phyloP scores from a whole-genome alignment of 495 filamentous ascomycete genomes.

The Annulohypoxylon stygium region DNA sequence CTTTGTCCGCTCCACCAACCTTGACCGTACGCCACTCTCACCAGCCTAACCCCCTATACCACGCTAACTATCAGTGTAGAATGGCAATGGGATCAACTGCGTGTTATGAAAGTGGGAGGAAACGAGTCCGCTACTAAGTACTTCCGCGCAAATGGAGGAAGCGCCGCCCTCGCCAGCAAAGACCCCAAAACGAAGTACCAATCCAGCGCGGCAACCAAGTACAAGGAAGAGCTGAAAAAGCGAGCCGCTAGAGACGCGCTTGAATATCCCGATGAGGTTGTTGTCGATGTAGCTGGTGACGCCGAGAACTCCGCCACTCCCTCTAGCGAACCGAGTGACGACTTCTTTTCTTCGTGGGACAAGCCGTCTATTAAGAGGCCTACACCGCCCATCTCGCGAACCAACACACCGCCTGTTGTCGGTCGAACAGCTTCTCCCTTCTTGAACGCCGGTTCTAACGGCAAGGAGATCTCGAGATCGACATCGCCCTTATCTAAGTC shows the following conservation, averaged over 20 bases:
- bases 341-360: conserved; percentile 99
- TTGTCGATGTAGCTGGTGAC: conserved; percentile 78
- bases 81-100: conserved; percentile 99
- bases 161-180: conserved; percentile 93
- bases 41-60: conserved; percentile 1
- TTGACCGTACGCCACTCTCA: conserved; percentile 82
- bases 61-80: conserved; percentile 66
- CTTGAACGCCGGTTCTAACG: conserved; percentile 77
- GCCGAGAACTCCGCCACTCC: conserved; percentile 77
- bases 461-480: conserved; percentile 77
- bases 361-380: conserved; percentile 97
- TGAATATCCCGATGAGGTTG: conserved; percentile 89
- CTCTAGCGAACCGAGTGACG: conserved; percentile 82
- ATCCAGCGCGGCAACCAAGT: conserved; percentile 90
- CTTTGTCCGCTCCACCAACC: conserved; percentile 97
- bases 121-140: conserved; percentile 99
- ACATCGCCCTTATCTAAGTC: conserved; percentile 82
- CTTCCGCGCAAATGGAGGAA: conserved; percentile 95
- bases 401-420: conserved; percentile 85
- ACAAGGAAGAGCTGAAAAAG: conserved; percentile 93
- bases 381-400: conserved; percentile 92
- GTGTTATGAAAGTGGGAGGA: conserved; percentile 98
- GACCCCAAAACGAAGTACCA: conserved; percentile 96
- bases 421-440: conserved; percentile 90
- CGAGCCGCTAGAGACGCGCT: conserved; percentile 82